Evolutionary conservation across 805 yeast species (phyloP), one percentile per base, ranked within the genome.

Genomic region (Kazachstania bromeliacearum): DNA sequence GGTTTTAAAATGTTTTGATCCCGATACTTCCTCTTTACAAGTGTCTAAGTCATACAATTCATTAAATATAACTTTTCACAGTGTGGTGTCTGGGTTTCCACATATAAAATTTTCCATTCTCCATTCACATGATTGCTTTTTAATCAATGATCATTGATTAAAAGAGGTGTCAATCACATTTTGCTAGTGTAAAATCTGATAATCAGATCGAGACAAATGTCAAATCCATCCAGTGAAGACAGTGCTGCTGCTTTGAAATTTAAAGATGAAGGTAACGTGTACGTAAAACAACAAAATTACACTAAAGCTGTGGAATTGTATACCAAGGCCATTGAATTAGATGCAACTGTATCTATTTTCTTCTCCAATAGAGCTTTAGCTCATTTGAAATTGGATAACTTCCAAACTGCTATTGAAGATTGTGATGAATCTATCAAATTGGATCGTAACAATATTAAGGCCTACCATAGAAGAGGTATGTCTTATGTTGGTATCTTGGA

Each of bases 301-400:
- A 67, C 66, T 4, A 66, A 67, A 23, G 96, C 96, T 6, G 63
- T 78, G n/a, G 77, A 70, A 8, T 55, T 67, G 3, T 89, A 92
- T 58, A 71, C 89, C 1, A 56, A 68, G 42, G 96, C 96, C 7
- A 80, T 89, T 24, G 79, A 68, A 20, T 45, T 79, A 10, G 79
- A 79, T 45, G 57, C 69, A 9, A 46, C 62, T 4, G 77, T 78
- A 35, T 74, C 83, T 2, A 69, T 78, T 22, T 76, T 79, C 43
- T 85, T 67, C 53, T 79, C 95, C 7, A 89, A 89, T 60, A 69
- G 96, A 44, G 96, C 97, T 0, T 87, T 85, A 55, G 95, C 85
- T 1, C 79, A 87, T 47, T 75, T 89, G 52, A 84, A 85, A 50
- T 58, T 78, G 38, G 98, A 89, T 56, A 79, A 79, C 49, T 88